Base-by-base conservation (phyloP, 352 stramenopile species). In the Thraustotheca clavata region DNA sequence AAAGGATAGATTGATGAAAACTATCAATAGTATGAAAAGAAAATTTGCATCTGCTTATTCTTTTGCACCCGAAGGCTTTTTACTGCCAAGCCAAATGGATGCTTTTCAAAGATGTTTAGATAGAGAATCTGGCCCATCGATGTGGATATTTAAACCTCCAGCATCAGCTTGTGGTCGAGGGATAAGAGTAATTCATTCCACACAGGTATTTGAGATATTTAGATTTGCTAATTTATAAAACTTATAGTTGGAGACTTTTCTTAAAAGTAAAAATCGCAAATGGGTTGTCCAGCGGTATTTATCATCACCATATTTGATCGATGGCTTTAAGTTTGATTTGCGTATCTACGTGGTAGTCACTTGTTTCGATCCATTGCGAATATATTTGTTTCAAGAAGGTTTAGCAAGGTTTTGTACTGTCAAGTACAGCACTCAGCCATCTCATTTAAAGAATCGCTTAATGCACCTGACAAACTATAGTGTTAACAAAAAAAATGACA, bases 261-360 rank as follows among this genome's bases (percentile, higher is more conserved):
- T 66, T 31, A 70, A 71, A 22, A 46, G 71, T 16, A 67, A 67
- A 22, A 74, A 80, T 27, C 74, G 71, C 27, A 60, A 49, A 47
- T 68, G 68, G n/a, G 75, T 97, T 33, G 74, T 96, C 1, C 87
- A 97, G 69, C 75, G 75, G 36, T 94, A 96, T 61, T 31, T 96
- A 0, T 63, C 73, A 0, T 74, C 80, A 31, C 88, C 87, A 11
- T 79, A 92, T 22, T 68, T 94, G 1, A 74, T 96, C 29, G 79
- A 87, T 31, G 77, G 83, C n/a, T 87, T 80, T 72, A 97, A 97
- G 67, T 96, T 97, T 52, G 89, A 96, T 60, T 67, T 97, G 24
- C 75, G 89, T 9, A 60, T 97, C 43, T 97, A 97, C 68, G 85
- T 96, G 1, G 48, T 96, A 4, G 83, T 95, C 32, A 95, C 87